Conservation (phyloP, 352 stramenopile genomes). For the Phytopythium helicoides region DNA sequence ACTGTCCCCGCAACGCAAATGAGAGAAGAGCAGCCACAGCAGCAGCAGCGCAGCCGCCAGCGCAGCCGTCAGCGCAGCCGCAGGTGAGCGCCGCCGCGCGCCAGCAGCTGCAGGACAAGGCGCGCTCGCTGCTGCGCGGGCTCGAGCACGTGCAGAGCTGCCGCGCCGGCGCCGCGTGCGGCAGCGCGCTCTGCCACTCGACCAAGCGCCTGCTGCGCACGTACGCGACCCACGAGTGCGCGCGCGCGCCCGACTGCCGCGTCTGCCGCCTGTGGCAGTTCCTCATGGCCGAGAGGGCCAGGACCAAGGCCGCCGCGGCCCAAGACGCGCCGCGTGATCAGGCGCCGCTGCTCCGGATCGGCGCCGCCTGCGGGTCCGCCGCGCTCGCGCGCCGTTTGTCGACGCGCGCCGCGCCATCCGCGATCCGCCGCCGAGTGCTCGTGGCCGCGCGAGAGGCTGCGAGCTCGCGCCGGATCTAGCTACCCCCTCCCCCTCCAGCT, state of each 20-base stretch:
- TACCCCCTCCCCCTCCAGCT: background rate
- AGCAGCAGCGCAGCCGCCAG: background rate
- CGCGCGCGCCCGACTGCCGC: slow-evolving; percentile 41
- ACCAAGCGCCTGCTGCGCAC: slow-evolving; percentile 64
- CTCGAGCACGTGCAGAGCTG: slow-evolving; percentile 65
- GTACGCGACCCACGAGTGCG: slow-evolving; percentile 60
- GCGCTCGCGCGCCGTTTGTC: slow-evolving; percentile 1
- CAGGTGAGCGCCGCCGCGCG: slow-evolving; percentile 26
- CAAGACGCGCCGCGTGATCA: background rate
- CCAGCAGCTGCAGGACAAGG: slow-evolving; percentile 63
- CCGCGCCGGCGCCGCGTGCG: slow-evolving; percentile 45
- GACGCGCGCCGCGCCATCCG: background rate
- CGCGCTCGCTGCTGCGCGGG: slow-evolving; percentile 60
- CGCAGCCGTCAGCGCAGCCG: background rate
- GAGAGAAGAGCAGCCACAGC: slow-evolving; percentile 2
- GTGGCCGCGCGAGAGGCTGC: slow-evolving; percentile 4
- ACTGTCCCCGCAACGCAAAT: background rate
- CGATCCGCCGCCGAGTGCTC: slow-evolving; percentile 5
- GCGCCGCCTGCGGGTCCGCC: background rate
- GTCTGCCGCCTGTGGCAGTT: slow-evolving; percentile 80
- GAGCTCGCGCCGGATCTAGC: slow-evolving; percentile 1
- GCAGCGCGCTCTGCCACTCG: slow-evolving; percentile 70
- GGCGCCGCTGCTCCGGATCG: too few species aligned
- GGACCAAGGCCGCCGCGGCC: background rate
- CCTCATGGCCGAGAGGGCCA: slow-evolving; percentile 30